Conservation (phyloP, 2,329 filamentous ascomycete genomes). For the Exophiala sp. region DNA sequence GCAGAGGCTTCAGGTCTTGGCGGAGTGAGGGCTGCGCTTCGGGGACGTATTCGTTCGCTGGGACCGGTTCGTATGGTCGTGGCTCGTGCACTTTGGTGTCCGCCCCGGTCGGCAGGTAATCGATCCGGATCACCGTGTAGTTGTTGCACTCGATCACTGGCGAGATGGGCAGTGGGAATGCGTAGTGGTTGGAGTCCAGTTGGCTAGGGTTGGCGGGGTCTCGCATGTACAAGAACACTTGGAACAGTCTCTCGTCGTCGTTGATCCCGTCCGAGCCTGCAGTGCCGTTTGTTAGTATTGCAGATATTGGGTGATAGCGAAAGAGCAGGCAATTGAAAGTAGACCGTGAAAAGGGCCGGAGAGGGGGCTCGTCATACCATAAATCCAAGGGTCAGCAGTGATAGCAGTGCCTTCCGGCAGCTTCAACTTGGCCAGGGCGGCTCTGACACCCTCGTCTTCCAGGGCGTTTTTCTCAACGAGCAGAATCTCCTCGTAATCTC, state of each 20-base stretch:
- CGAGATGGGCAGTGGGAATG: conserved; percentile 60
- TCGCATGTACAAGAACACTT: conserved; percentile 62
- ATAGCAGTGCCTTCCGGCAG: conserved; percentile 53
- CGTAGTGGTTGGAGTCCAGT: conserved; percentile 63
- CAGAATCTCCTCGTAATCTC: conserved; percentile 55
- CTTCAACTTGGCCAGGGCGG: conserved; percentile 54
- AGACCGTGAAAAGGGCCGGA: not conserved
- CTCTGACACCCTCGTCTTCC: conserved; percentile 51
- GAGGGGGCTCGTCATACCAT: conserved; percentile 40
- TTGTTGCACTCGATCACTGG: conserved; percentile 60
- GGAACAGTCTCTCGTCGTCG: conserved; percentile 50
- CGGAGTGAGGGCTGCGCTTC: conserved; percentile 53
- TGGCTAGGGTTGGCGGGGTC: conserved; percentile 56
- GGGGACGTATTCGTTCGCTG: conserved; percentile 60
- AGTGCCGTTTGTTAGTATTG: too few species aligned
- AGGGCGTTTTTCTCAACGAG: conserved; percentile 54
- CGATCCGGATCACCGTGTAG: conserved; percentile 62
- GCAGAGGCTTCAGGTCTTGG: conserved; percentile 58
- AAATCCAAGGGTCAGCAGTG: conserved; percentile 64
- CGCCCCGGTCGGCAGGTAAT: conserved; percentile 61
- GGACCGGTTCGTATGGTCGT: conserved; percentile 27
- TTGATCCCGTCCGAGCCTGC: conserved; percentile 49
- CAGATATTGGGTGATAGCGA: not conserved
- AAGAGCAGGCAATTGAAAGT: not conserved
- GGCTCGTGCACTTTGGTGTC: conserved; percentile 48